Evolutionary conservation across 345 rosid species (phyloP).

Genomic region (Streptanthus diversifolius): DNA sequence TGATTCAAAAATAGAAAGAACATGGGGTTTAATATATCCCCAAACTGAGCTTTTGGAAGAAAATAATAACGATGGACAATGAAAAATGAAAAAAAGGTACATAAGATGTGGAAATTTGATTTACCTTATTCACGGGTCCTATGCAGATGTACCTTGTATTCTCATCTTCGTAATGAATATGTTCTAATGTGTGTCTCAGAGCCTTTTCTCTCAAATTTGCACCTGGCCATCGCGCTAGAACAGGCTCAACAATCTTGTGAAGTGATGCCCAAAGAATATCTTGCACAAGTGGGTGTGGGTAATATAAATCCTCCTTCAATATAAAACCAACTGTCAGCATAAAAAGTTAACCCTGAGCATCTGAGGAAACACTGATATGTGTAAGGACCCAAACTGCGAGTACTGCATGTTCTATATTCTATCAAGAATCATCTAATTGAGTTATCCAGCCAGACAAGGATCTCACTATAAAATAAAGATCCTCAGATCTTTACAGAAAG

Average conservation of each 20-base stretch:
- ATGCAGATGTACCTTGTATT: slow-evolving; percentile 89
- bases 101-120: not conserved
- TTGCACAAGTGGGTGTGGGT: slow-evolving; percentile 87
- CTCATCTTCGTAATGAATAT: slow-evolving; percentile 92
- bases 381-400: not conserved
- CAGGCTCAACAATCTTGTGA: slow-evolving; percentile 66
- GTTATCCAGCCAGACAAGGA: not conserved
- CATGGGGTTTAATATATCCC: not conserved
- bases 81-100: not conserved
- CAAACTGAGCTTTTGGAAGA: slow-evolving; percentile 9
- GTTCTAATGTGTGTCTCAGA: slow-evolving; percentile 53
- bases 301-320: slow-evolving; percentile 90
- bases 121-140: slow-evolving; percentile 98
- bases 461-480: not conserved
- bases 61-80: not conserved
- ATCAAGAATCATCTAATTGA: not conserved
- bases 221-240: slow-evolving; percentile 87
- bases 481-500: not conserved
- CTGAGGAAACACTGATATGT: not conserved
- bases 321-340: slow-evolving; percentile 23
- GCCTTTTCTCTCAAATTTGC: slow-evolving; percentile 89
- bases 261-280: slow-evolving; percentile 84
- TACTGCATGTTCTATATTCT: not conserved
- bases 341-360: slow-evolving; percentile 10
- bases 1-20: slow-evolving; percentile 1